Conservation (phyloP, 257 asterid genomes). For the Nemophila menziesii region DNA sequence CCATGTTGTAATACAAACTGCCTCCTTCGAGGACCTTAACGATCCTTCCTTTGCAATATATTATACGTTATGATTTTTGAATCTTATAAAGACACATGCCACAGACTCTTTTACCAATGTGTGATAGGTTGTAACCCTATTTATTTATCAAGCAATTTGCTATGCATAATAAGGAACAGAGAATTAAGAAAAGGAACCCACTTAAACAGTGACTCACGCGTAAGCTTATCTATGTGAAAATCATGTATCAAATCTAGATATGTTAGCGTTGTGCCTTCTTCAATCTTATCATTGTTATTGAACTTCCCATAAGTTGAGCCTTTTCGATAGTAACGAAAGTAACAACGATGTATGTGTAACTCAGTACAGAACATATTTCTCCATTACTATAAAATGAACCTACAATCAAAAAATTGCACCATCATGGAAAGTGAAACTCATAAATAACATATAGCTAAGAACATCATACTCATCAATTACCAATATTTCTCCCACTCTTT, state of each 20-base stretch:
- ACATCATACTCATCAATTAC: conserved; percentile 23
- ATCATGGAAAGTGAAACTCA: no score
- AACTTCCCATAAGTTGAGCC: conserved; percentile 89
- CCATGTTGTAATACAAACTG: no score
- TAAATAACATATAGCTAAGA: no score
- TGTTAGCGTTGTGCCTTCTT: conserved; percentile 74
- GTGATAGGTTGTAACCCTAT: no score
- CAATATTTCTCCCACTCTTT: conserved; percentile 67
- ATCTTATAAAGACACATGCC: no score
- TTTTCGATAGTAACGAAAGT: conserved; percentile 85
- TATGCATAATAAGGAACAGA: no score
- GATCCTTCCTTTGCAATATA: no score
- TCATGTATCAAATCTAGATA: conserved; percentile 84
- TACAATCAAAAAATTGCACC: no score
- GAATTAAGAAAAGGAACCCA: conserved; percentile 20
- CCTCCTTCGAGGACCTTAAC: no score
- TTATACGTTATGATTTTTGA: no score
- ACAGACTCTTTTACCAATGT: no score
- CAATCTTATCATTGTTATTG: conserved; percentile 59
- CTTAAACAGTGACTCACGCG: conserved; percentile 73
- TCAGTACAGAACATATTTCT: conserved; percentile 97
- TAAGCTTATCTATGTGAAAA: conserved; percentile 77
- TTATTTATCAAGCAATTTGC: no score
- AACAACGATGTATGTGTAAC: conserved; percentile 86
- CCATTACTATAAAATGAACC: conserved; percentile 97